Percentiles rank a stretch among this genome's conserved stretches.
Evolutionary conservation across 2,329 filamentous ascomycete species (phyloP).

Genomic region (Pseudogymnoascus sp.): DNA sequence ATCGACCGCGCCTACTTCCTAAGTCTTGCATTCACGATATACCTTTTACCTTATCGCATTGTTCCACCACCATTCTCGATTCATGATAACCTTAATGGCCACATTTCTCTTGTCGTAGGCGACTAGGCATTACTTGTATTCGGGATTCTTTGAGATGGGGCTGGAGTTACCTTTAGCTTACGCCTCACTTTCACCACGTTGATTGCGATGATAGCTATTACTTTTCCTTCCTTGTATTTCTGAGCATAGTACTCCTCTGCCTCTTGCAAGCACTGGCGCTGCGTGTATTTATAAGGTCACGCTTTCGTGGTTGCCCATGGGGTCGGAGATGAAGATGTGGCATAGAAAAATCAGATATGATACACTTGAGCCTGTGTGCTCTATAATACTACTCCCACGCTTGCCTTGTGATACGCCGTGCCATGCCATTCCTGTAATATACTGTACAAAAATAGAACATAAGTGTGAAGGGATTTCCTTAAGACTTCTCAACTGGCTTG

Average conservation of each 20-base stretch:
- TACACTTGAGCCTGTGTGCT: slow-evolving; percentile 22
- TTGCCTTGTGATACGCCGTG: slow-evolving; percentile 9
- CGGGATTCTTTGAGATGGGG: slow-evolving; percentile 25
- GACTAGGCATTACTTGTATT: slow-evolving; percentile 23
- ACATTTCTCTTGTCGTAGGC: slow-evolving; percentile 20
- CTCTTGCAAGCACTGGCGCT: slow-evolving; percentile 27
- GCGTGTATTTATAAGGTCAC: slow-evolving; percentile 25
- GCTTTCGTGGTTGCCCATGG: slow-evolving; percentile 20
- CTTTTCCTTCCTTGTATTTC: slow-evolving; percentile 25
- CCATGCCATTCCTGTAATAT: slow-evolving; percentile 11
- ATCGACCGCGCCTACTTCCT: slow-evolving; percentile 22
- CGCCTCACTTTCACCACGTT: slow-evolving; percentile 21
- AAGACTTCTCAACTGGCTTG: slow-evolving; percentile 50
- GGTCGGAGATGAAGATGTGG: slow-evolving; percentile 14
- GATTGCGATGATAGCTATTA: slow-evolving; percentile 27
- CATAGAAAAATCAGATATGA: slow-evolving; percentile 24
- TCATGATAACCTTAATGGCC: slow-evolving; percentile 27
- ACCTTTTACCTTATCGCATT: slow-evolving; percentile 18
- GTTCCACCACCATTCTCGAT: slow-evolving; percentile 24
- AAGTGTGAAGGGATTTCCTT: slow-evolving; percentile 7
- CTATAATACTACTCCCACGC: slow-evolving; percentile 10
- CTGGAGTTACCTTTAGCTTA: slow-evolving; percentile 29
- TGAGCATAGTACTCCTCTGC: slow-evolving; percentile 18
- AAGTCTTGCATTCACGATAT: slow-evolving; percentile 18
- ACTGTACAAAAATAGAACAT: slow-evolving; percentile 2